Base-by-base conservation (phyloP, 371 early-diverging fungal species). In the Mortierella sp. region DNA sequence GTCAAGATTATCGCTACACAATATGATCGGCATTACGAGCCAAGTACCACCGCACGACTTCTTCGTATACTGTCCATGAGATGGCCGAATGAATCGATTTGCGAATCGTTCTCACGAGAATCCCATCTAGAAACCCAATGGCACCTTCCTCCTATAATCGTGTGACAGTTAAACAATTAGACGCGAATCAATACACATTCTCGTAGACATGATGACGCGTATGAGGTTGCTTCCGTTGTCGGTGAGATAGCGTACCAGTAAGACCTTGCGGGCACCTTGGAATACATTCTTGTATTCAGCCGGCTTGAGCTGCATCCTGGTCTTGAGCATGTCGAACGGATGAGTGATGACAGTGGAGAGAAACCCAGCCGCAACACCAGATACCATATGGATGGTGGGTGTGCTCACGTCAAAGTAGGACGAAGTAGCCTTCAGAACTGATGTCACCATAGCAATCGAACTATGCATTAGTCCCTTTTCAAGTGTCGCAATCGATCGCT, bases 1-100 rank as follows among this genome's bases (percentile, higher is more conserved):
- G n/a, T n/a, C n/a, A n/a, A n/a, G 23, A 23, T 8, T 12, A 8
- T 56, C 43, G 30, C 19, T 41, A 67, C 24, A 49, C 59, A 26
- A 72, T 34, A 39, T 72, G 62, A 19, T 72, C 63, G 5, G 62
- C 62, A 24, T 67, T 62, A 31, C 72, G 67, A 24, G 67, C 50
- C 30, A 58, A 24, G 49, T 72, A 67, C 72, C 72, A 84, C 49
- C 87, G 83, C 24, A 90, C 82, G 4, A 89, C 76, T 64, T 93
- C 93, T 71, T 98, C 98, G 64, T 96, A 98, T 14, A 97, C 82
- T 1, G 96, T 93, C 94, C 96, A 98, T 12, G 95, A 89, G 46
- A 98, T 93, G 21, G 96, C 96, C 6, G 97, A 93, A 60, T 92
- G 92, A 13, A 95, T 68, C 23, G 94, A 88, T 80, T 98, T 98